phyloP scores from a whole-genome alignment of 345 rosid genomes.

The Mallotus nudiflorus region DNA sequence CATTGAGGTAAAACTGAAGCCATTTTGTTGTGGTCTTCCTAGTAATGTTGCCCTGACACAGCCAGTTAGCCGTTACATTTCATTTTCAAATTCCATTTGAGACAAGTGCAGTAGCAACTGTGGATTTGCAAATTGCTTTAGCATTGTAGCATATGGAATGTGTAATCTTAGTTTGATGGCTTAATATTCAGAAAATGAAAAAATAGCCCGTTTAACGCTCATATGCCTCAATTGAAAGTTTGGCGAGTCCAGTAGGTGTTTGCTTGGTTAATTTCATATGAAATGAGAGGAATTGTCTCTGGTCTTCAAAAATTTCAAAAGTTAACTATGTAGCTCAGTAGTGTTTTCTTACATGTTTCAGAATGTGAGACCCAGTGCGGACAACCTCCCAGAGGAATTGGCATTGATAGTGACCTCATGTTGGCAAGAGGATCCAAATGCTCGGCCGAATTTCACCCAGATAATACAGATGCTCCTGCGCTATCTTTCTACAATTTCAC shows the following conservation, averaged over 20 bases:
- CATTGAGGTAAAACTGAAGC: not conserved
- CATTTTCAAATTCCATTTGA: not conserved
- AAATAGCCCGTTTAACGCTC: not conserved
- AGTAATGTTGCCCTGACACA: not conserved
- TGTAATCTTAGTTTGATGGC: not conserved
- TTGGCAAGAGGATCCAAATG: slow-evolving; percentile 95
- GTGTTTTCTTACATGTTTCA: slow-evolving; percentile 25
- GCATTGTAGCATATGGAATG: not conserved
- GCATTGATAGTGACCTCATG: slow-evolving; percentile 84
- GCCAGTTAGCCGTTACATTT: not conserved
- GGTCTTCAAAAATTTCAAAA: not conserved
- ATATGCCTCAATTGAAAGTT: not conserved
- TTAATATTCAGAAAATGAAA: not conserved
- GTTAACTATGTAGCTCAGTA: not conserved
- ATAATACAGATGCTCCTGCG: slow-evolving; percentile 82
- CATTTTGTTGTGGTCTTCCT: not conserved
- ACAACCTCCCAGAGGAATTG: slow-evolving; percentile 73
- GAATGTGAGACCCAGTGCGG: slow-evolving; percentile 90
- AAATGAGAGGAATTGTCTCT: not conserved
- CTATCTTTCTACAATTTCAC: slow-evolving; percentile 60
- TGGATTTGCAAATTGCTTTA: slow-evolving; percentile 3
- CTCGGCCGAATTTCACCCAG: slow-evolving; percentile 76
- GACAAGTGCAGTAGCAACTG: not conserved
- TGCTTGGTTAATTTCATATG: not conserved
- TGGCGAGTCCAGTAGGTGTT: not conserved